phyloP scores from a whole-genome alignment of 1,284 basidiomycete species.

The Phlebopus sp. region DNA sequence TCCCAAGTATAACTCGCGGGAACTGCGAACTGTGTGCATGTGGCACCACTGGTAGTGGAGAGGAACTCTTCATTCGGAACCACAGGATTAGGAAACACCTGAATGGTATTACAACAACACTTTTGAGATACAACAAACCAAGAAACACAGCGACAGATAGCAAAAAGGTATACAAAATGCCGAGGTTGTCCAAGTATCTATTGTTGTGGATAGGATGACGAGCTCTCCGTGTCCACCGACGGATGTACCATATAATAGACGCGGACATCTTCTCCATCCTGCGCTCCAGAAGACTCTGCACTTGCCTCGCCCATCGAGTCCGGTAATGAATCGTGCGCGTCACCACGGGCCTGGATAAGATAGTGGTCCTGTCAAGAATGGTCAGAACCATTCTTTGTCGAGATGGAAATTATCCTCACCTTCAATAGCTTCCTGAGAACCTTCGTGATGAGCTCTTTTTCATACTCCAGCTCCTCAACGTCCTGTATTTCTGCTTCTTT shows the following conservation, averaged over 20 bases:
- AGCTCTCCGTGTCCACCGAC: conserved; percentile 66
- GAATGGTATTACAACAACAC: not conserved
- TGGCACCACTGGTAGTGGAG: too few species aligned
- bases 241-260: conserved; percentile 82
- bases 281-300: conserved; percentile 41
- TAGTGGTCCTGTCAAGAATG: conserved; percentile 70
- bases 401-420: conserved; percentile 45
- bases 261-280: conserved; percentile 56
- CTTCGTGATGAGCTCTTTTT: conserved; percentile 88
- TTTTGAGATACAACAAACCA: not conserved
- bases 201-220: conserved; percentile 35
- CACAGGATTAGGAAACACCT: too few species aligned
- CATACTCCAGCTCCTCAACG: conserved; percentile 88
- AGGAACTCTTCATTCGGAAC: too few species aligned
- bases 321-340: conserved; percentile 75
- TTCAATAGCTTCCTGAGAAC: conserved; percentile 88
- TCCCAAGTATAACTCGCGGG: too few species aligned
- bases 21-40: too few species aligned
- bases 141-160: not conserved
- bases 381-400: not conserved
- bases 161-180: not conserved
- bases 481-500: conserved; percentile 83
- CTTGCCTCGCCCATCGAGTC: conserved; percentile 57
- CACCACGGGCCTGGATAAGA: conserved; percentile 79
- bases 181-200: not conserved